These are phyloP conservation scores for Passalora sequoiae DNA, from an alignment of 2,329 filamentous ascomycete genomes.

Conservation along the genomic window DNA sequence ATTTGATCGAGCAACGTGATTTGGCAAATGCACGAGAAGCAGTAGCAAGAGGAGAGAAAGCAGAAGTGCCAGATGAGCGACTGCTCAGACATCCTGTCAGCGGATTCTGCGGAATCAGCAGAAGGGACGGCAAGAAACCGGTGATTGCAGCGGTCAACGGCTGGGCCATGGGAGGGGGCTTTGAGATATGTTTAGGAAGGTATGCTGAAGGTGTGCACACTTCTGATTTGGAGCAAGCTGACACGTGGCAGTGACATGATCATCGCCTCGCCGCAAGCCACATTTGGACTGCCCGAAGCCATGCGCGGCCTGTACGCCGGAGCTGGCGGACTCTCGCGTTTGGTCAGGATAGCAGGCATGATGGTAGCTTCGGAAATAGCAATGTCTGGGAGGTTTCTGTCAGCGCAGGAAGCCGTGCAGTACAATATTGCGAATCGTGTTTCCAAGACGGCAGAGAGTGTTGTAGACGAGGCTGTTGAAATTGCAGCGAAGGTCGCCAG, in stretches of 20 bases:
- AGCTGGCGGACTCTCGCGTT: conserved; percentile 49
- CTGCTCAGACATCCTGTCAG: conserved; percentile 26
- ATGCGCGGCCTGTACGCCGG: conserved; percentile 51
- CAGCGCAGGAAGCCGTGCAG: conserved; percentile 42
- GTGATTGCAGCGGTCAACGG: conserved; percentile 58
- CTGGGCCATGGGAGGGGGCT: conserved; percentile 53
- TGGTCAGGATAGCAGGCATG: conserved; percentile 47
- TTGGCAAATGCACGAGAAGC: conserved; percentile 21
- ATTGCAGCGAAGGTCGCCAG: conserved; percentile 36
- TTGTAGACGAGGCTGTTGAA: conserved; percentile 36
- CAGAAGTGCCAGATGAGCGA: conserved; percentile 21
- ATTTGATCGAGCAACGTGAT: conserved; percentile 47
- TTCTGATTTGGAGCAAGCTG: conserved; percentile 6
- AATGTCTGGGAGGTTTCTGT: conserved; percentile 44
- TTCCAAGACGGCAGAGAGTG: conserved; percentile 31
- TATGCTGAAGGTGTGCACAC: conserved; percentile 3
- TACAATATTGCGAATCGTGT: conserved; percentile 42
- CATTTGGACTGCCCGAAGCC: conserved; percentile 52
- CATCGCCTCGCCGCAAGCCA: conserved; percentile 48
- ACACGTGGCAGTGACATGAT: conserved; percentile 48
- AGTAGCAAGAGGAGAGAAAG: conserved; percentile 22
- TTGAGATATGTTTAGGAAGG: conserved; percentile 53
- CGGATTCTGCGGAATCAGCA: conserved; percentile 54
- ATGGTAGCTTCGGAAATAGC: conserved; percentile 49
- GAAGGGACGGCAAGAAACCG: conserved; percentile 55